Evolutionary conservation across 148 eudicot species (phyloP).

Genomic region (Chenopodium berlandieri): DNA sequence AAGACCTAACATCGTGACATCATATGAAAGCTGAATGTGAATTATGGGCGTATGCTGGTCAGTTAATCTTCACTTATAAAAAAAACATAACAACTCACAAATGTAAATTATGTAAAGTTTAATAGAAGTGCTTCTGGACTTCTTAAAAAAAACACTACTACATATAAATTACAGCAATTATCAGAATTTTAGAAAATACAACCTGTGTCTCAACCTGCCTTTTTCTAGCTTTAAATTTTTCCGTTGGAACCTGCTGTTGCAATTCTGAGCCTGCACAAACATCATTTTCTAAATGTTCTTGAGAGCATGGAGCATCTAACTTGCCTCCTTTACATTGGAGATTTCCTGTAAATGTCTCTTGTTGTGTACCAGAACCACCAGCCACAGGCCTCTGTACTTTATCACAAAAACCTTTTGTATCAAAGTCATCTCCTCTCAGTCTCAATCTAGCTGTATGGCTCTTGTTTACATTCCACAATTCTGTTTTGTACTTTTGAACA

Average conservation of each 20-base stretch:
- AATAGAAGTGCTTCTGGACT: background rate
- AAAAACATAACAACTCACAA: background rate
- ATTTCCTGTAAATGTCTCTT: conserved; percentile 35
- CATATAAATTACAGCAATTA: background rate
- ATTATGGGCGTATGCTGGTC: background rate
- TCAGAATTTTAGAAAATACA: conserved; percentile 17
- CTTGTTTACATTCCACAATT: conserved; percentile 40
- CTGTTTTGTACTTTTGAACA: conserved; percentile 56
- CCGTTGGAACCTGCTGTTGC: conserved; percentile 50
- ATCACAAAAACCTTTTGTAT: conserved; percentile 37
- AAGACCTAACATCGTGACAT: conserved; percentile 4
- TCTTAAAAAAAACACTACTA: background rate
- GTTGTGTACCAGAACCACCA: conserved; percentile 32
- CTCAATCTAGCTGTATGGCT: conserved; percentile 49
- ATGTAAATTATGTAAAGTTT: background rate
- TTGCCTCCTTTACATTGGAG: conserved; percentile 34
- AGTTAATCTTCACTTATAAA: background rate
- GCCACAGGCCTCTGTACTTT: conserved; percentile 38
- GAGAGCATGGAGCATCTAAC: conserved; percentile 36
- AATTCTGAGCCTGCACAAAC: conserved; percentile 36
- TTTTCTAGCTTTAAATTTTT: conserved; percentile 52
- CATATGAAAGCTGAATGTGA: background rate
- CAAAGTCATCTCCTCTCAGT: conserved; percentile 41
- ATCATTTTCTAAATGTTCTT: conserved; percentile 36
- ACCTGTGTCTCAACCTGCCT: conserved; percentile 79